Base-by-base conservation (phyloP, 352 stramenopile genomes). In the Phytopythium aichiense region DNA sequence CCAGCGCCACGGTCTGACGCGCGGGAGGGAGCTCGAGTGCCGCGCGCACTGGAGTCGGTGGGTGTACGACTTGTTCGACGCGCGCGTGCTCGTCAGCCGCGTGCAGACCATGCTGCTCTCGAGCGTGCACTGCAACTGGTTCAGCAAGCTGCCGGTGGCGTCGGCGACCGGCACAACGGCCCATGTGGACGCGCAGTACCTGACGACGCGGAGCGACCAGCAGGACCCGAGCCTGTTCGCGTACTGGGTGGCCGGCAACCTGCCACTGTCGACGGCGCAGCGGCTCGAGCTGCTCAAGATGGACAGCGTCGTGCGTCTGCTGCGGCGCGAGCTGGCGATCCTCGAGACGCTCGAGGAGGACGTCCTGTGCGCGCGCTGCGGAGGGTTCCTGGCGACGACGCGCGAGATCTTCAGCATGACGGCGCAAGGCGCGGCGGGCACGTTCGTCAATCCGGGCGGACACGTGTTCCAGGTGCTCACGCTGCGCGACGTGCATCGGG, bases 401-500 rank as follows among this genome's bases (percentile, higher is more conserved):
- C 66, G 72, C 1, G 80, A 93, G 20, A 92, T 95, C 62, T 92
- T 95, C 60, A 89, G 75, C 56, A 85, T 91, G 76, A 84, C 71
- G 22, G 67, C 61, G n/a, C 73, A 84, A 45, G 79, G 77, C 42
- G 74, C 73, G 4, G 77, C 73, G 0, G 84, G 79, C 8, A 95
- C 87, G 8, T 95, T 94, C 56, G 87, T 94, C 16, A 95, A 95
- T 56, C 87, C 87, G 7, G 71, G 75, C 2, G 87, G 87, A 12
- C 75, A 81, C 50, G 85, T 94, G 6, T 88, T 88, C 58, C 87
- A 95, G 71, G 77, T 94, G 35, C 74, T 95, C 64, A 94, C 87
- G 43, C 65, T 95, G 53, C 71, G 76, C 2, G 65, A 79, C 2
- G 76, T 95, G 5, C 50, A 83, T 23, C 61, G 50, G 9, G 69